These are phyloP conservation scores for Erysimum cheiri DNA, from an alignment of 441 rosid genomes.

Conservation along the genomic window DNA sequence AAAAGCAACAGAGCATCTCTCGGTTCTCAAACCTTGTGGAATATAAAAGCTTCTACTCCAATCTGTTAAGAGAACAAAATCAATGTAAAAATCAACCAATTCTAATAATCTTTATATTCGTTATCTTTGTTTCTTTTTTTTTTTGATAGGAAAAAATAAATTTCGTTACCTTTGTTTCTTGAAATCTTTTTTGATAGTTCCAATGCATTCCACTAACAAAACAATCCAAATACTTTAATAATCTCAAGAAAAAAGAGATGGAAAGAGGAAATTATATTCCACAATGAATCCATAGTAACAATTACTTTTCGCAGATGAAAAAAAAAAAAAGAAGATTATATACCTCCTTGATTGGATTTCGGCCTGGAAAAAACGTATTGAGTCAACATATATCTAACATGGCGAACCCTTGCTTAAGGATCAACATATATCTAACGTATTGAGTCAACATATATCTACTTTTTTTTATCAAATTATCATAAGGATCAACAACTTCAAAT, in stretches of 20 bases:
- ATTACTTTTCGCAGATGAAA: not conserved
- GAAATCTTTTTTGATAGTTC: not conserved
- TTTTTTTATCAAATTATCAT: not conserved
- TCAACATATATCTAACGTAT: too few species aligned
- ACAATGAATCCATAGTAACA: too few species aligned
- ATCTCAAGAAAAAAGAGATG: not conserved
- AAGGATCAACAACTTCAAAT: conserved; percentile 16
- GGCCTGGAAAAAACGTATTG: conserved; percentile 8
- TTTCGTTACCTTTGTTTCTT: not conserved
- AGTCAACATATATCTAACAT: not conserved
- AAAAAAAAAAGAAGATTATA: not conserved
- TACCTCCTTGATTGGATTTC: conserved; percentile 12
- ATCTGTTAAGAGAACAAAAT: not conserved
- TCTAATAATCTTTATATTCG: too few species aligned
- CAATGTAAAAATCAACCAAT: too few species aligned
- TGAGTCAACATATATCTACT: too few species aligned
- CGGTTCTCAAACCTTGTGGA: not conserved
- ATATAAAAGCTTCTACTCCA: too few species aligned
- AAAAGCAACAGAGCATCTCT: not conserved
- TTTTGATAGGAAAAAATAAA: too few species aligned
- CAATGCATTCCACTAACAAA: conserved; percentile 5
- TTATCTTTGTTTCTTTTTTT: too few species aligned
- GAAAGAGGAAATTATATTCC: not conserved
- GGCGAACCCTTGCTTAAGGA: not conserved
- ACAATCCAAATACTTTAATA: not conserved